Conservation (phyloP, 2,329 filamentous ascomycete genomes). For the Conoideocrella luteorostrata region DNA sequence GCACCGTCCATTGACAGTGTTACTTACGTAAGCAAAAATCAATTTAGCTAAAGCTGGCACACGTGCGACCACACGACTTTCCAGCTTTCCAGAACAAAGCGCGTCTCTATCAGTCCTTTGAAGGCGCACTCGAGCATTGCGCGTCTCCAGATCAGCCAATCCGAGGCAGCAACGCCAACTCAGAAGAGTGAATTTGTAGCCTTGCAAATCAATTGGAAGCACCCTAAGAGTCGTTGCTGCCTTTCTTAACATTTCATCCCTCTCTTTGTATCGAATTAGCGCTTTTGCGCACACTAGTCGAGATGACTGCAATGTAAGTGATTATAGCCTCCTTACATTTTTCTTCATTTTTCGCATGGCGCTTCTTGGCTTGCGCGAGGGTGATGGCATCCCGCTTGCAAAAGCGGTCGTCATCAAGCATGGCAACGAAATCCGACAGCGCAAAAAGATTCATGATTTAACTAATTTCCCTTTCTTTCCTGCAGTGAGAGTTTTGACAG, state of each 20-base stretch:
- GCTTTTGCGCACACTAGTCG: slow-evolving; percentile 9
- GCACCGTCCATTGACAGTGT: too few species aligned
- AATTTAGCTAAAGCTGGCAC: slow-evolving; percentile 2
- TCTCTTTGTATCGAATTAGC: not conserved
- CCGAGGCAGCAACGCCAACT: not conserved
- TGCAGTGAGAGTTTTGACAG: slow-evolving; percentile 86
- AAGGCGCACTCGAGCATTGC: too few species aligned
- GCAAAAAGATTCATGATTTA: too few species aligned
- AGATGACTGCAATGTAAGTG: slow-evolving; percentile 34
- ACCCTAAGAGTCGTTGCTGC: too few species aligned
- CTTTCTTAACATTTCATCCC: not conserved
- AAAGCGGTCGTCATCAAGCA: too few species aligned
- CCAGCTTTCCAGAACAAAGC: too few species aligned
- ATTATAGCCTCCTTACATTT: not conserved
- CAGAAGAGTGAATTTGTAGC: not conserved
- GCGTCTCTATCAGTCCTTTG: too few species aligned
- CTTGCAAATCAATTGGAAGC: not conserved
- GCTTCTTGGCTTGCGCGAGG: not conserved
- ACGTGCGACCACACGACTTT: too few species aligned
- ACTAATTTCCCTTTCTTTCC: not conserved
- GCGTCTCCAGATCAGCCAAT: slow-evolving; percentile 4
- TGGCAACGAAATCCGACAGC: too few species aligned
- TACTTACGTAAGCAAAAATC: slow-evolving; percentile 5
- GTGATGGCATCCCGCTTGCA: too few species aligned
- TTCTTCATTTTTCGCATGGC: not conserved